Percentiles rank a stretch among this genome's conserved stretches.
These are phyloP conservation scores for Paracorniculantispora psalliotae DNA, from an alignment of 2,329 filamentous ascomycete genomes.

Conservation along the genomic window DNA sequence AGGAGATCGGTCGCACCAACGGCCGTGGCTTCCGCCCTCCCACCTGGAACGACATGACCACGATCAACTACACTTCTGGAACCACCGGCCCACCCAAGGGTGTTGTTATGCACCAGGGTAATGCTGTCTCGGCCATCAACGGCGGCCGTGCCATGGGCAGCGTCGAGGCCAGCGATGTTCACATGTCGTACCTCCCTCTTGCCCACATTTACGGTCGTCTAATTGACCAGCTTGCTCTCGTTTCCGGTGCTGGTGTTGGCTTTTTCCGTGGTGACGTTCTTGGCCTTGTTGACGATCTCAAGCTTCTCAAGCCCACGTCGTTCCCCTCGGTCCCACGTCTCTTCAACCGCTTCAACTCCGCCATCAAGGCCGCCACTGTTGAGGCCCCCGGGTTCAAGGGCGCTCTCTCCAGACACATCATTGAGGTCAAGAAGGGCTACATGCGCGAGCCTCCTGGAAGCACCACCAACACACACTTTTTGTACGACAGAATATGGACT, in stretches of 20 bases:
- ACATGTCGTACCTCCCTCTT: slow-evolving; percentile 84
- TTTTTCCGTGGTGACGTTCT: slow-evolving; percentile 93
- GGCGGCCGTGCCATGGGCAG: slow-evolving; percentile 53
- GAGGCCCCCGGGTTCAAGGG: slow-evolving; percentile 77
- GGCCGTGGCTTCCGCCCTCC: slow-evolving; percentile 72
- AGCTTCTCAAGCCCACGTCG: slow-evolving; percentile 73
- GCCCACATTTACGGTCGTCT: slow-evolving; percentile 93
- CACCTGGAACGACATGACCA: slow-evolving; percentile 69
- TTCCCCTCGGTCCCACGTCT: slow-evolving; percentile 89
- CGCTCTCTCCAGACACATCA: slow-evolving; percentile 71
- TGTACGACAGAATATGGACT: slow-evolving; percentile 86
- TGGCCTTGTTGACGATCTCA: slow-evolving; percentile 85
- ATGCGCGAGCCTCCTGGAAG: slow-evolving; percentile 67
- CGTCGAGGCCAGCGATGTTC: slow-evolving; percentile 52
- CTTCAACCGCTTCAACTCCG: slow-evolving; percentile 84
- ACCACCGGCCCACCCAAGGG: slow-evolving; percentile 55
- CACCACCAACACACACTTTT: slow-evolving; percentile 69
- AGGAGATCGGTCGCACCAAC: slow-evolving; percentile 69
- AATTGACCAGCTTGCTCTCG: slow-evolving; percentile 71
- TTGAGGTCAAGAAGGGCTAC: slow-evolving; percentile 73
- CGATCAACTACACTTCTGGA: slow-evolving; percentile 70
- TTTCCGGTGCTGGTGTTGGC: slow-evolving; percentile 71
- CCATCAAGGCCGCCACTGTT: slow-evolving; percentile 73
- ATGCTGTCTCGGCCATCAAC: slow-evolving; percentile 71
- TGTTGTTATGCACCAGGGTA: slow-evolving; percentile 62